Evolutionary conservation across 805 yeast species (phyloP), one percentile per base, ranked within the genome.

Genomic region (Cyberlindnera veronae): DNA sequence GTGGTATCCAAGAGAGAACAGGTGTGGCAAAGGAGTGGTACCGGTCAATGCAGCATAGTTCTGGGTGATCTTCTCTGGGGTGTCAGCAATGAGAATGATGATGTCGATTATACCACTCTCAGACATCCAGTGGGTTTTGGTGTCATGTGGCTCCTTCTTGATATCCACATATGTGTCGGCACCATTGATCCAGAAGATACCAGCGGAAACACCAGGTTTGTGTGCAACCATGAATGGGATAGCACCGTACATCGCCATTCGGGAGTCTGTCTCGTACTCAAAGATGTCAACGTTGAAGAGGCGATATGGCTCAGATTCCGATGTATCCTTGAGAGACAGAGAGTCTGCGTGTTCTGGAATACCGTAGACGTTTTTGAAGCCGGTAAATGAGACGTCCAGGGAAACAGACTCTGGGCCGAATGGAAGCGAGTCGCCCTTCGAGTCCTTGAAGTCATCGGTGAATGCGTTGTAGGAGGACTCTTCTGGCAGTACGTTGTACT

Each of bases 321-420:
- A 39, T 0, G 98, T 90, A 49, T 85, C 91, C 41, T 79, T 78
- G 49, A 93, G 67, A 15, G 81, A 70, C 35, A 93, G 63, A 1
- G 83, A 67, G 51, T 87, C 95, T 0, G 98, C 91, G 56, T 93
- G 99, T 61, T 93, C 99, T 0, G 99, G 98, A 32, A 93, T 84
- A n/a, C 99, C 99, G 60, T 77, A 93, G 1, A 87, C 84, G 53
- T 82, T 72, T 5, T 67, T 58, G 50, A 71, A 81, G 1, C 77
- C 80, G 3, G 63, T 56, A 49, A 93, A 81, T 0, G 77, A 63
- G 44, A 88, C 72, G 59, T 93, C 99, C 21, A 85, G 49, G 0
- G 83, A 96, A 19, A 93, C 71, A 0, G 96, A 77, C 61, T 93
- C 98, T 0, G 99, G 98, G 0, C 95, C 95, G 29, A 84, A 63